phyloP scores from a whole-genome alignment of 768 basidiomycete genomes.

The Thelephora ganbajun region DNA sequence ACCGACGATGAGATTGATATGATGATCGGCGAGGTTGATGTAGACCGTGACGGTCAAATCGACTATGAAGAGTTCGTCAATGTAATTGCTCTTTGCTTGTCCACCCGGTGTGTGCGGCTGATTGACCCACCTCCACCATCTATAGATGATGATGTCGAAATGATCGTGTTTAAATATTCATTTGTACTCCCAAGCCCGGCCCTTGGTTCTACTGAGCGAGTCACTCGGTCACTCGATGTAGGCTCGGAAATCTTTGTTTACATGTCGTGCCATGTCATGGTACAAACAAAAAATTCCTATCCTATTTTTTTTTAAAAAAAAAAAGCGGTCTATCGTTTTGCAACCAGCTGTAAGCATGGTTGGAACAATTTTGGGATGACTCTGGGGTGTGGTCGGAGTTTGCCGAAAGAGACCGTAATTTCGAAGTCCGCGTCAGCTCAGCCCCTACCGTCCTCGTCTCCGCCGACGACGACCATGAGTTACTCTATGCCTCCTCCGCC shows the following conservation, averaged over 20 bases:
- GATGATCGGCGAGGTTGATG: constrained; percentile 95
- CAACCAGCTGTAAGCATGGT: no score
- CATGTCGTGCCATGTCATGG: no score
- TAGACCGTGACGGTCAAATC: constrained; percentile 90
- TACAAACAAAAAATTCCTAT: no score
- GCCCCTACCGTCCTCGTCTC: constrained; percentile 5
- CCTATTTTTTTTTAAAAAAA: no score
- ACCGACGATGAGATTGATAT: constrained; percentile 81
- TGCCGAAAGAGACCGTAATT: not conserved
- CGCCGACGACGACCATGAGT: constrained; percentile 28
- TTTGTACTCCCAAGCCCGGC: no score
- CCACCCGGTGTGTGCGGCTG: constrained; percentile 2
- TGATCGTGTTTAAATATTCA: constrained; percentile 16
- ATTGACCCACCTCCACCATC: constrained; percentile 5
- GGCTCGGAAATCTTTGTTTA: no score
- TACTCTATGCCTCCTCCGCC: constrained; percentile 37
- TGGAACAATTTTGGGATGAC: no score
- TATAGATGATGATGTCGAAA: constrained; percentile 65
- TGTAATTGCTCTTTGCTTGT: constrained; percentile 21
- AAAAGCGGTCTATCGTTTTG: no score
- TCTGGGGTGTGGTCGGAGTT: not conserved
- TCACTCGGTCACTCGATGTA: no score
- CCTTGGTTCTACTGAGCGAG: no score
- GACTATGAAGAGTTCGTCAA: constrained; percentile 85
- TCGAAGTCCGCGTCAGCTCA: not conserved